These are phyloP conservation scores for Colletotrichum sp. DNA, from an alignment of 2,329 filamentous ascomycete genomes.

Conservation along the genomic window DNA sequence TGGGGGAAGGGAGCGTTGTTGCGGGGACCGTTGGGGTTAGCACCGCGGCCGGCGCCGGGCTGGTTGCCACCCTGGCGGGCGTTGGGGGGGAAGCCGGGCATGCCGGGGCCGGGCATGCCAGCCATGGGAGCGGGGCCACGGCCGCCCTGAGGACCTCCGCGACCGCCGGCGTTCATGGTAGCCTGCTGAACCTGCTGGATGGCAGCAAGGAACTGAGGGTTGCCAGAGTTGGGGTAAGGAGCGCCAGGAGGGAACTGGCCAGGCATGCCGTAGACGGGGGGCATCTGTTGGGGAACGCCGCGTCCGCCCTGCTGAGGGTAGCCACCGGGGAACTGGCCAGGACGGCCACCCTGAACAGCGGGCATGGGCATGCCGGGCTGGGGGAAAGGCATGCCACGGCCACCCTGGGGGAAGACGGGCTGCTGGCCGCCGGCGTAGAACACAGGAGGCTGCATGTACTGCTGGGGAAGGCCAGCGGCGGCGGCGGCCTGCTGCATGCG, in stretches of 20 bases:
- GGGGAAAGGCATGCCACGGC: conserved; percentile 71
- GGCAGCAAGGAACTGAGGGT: conserved; percentile 80
- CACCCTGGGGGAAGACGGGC: conserved; percentile 70
- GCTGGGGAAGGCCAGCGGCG: conserved; percentile 85
- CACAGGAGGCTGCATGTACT: conserved; percentile 88
- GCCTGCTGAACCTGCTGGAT: conserved; percentile 79
- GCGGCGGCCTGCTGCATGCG: conserved; percentile 97
- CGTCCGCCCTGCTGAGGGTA: conserved; percentile 90
- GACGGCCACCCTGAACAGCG: conserved; percentile 79
- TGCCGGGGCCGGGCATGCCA: conserved; percentile 54
- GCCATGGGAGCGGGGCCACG: conserved; percentile 72
- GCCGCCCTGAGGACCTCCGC: conserved; percentile 67
- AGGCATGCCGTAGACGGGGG: conserved; percentile 83
- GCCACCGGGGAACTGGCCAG: conserved; percentile 81
- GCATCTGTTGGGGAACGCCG: conserved; percentile 86
- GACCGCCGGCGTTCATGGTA: conserved; percentile 60
- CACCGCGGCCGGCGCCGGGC: conserved; percentile 50
- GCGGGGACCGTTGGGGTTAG: conserved; percentile 43
- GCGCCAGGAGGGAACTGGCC: conserved; percentile 78
- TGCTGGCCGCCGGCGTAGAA: conserved; percentile 89
- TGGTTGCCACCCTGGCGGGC: conserved; percentile 54
- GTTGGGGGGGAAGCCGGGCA: conserved; percentile 64
- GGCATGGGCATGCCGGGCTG: conserved; percentile 70
- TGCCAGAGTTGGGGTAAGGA: conserved; percentile 77
- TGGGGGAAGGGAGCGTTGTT: conserved; percentile 49